These are phyloP conservation scores for Geotrichum citri-aurantii DNA, from an alignment of 1,139 yeast genomes.

Conservation along the genomic window DNA sequence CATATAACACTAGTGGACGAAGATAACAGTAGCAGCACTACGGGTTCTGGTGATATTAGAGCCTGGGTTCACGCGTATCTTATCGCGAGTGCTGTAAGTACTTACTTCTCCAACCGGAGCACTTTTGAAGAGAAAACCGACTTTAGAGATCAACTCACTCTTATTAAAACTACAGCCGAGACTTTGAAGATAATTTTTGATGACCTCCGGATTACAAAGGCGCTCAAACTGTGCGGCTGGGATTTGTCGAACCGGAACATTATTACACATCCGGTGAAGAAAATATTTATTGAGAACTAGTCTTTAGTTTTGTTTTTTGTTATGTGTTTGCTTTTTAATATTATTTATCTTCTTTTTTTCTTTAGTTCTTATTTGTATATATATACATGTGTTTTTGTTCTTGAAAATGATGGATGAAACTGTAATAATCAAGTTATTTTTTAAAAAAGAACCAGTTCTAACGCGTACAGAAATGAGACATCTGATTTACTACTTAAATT, in stretches of 20 bases:
- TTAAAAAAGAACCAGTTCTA: not conserved
- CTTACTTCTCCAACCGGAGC: not conserved
- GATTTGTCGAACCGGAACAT: constrained; percentile 19
- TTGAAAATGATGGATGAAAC: too few relatives aligned
- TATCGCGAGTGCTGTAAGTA: constrained; percentile 22
- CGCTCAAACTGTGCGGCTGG: constrained; percentile 28
- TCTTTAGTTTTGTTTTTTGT: not conserved
- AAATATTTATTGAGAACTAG: constrained; percentile 7
- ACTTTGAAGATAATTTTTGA: constrained; percentile 26
- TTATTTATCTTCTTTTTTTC: too few relatives aligned
- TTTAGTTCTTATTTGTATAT: too few relatives aligned
- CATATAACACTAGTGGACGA: constrained; percentile 24
- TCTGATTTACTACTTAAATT: not conserved
- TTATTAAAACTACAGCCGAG: constrained; percentile 24
- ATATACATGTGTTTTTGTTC: too few relatives aligned
- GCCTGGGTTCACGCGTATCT: constrained; percentile 36
- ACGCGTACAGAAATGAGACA: not conserved
- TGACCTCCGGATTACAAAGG: constrained; percentile 23
- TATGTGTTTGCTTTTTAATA: not conserved
- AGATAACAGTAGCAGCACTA: constrained; percentile 10
- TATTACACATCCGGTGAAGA: constrained; percentile 11
- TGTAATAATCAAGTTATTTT: too few relatives aligned
- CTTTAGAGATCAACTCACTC: constrained; percentile 19
- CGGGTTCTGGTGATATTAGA: constrained; percentile 23
- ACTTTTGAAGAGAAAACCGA: not conserved